Percentiles rank a stretch among this genome's conserved stretches.
phyloP scores from a whole-genome alignment of 768 basidiomycete genomes.

The Boletus rubropictus region DNA sequence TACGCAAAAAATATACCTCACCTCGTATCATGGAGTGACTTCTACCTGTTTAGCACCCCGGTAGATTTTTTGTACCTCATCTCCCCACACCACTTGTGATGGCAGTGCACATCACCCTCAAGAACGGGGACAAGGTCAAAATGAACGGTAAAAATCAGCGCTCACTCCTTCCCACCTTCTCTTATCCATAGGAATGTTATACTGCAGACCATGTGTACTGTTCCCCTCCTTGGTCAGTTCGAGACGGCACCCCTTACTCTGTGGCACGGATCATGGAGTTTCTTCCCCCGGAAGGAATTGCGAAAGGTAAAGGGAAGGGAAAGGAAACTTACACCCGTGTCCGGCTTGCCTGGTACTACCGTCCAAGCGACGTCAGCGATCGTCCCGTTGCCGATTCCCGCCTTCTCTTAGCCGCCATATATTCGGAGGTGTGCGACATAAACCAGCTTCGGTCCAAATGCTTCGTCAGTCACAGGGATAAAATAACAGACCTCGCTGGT shows the following conservation, averaged over 20 bases:
- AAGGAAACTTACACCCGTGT: constrained; percentile 75
- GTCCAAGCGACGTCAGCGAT: constrained; percentile 92
- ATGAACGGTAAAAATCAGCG: constrained; percentile 62
- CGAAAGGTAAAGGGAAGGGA: constrained; percentile 60
- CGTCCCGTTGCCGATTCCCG: constrained; percentile 87
- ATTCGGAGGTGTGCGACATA: constrained; percentile 93
- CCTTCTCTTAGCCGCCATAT: constrained; percentile 90
- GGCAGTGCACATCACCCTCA: constrained; percentile 49
- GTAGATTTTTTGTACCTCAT: constrained; percentile 28
- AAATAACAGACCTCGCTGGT: constrained; percentile 84
- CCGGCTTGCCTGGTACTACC: constrained; percentile 93
- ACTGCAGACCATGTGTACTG: constrained; percentile 91
- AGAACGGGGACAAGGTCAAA: constrained; percentile 80
- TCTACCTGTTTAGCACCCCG: constrained; percentile 1
- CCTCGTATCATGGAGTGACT: not conserved
- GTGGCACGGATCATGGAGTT: constrained; percentile 98
- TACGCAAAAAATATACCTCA: constrained; percentile 20
- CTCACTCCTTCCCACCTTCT: constrained; percentile 12
- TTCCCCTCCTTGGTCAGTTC: constrained; percentile 85
- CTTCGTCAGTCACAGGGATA: constrained; percentile 91
- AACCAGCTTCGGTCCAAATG: constrained; percentile 90
- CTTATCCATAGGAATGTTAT: constrained; percentile 27
- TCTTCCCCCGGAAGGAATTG: constrained; percentile 69
- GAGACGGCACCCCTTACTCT: constrained; percentile 93
- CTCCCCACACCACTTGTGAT: constrained; percentile 23